Evolutionary conservation across 768 basidiomycete genomes (phyloP).

Genomic region (Russula griseocarnosa): DNA sequence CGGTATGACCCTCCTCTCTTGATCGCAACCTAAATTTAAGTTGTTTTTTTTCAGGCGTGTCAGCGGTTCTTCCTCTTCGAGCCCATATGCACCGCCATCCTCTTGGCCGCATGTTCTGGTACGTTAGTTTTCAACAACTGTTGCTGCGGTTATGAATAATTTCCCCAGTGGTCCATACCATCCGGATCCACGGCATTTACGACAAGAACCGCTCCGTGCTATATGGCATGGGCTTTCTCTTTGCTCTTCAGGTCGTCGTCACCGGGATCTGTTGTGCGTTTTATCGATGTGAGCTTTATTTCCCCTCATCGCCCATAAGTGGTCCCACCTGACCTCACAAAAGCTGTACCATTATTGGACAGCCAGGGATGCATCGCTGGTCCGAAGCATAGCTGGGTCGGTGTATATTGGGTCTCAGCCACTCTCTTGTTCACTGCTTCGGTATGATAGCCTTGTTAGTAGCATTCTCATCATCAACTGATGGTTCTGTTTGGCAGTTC

Average conservation of each 20-base stretch:
- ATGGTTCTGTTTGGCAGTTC: conserved; percentile 39
- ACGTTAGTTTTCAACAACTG: conserved; percentile 18
- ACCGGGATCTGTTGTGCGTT: conserved; percentile 76
- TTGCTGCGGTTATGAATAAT: neutral
- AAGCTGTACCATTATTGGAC: conserved; percentile 63
- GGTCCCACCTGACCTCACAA: conserved; percentile 13
- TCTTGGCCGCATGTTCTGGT: conserved; percentile 70
- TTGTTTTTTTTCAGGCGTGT: conserved; percentile 49
- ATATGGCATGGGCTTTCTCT: conserved; percentile 51
- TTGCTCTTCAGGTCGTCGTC: conserved; percentile 63
- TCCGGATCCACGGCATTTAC: conserved; percentile 76
- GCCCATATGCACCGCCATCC: conserved; percentile 77
- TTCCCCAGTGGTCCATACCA: conserved; percentile 58
- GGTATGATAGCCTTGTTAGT: conserved; percentile 38
- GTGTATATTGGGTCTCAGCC: conserved; percentile 78
- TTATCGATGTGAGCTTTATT: conserved; percentile 55
- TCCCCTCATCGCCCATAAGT: conserved; percentile 12
- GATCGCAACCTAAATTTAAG: neutral
- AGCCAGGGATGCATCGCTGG: conserved; percentile 88
- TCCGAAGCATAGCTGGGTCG: conserved; percentile 76
- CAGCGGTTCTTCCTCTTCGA: conserved; percentile 76
- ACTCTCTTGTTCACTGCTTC: conserved; percentile 68
- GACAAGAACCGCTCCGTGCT: conserved; percentile 58
- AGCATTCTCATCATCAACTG: neutral
- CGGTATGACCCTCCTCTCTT: conserved; percentile 38